These are phyloP conservation scores for Pythium dissotocum DNA, from an alignment of 352 stramenopile species.

Conservation along the genomic window DNA sequence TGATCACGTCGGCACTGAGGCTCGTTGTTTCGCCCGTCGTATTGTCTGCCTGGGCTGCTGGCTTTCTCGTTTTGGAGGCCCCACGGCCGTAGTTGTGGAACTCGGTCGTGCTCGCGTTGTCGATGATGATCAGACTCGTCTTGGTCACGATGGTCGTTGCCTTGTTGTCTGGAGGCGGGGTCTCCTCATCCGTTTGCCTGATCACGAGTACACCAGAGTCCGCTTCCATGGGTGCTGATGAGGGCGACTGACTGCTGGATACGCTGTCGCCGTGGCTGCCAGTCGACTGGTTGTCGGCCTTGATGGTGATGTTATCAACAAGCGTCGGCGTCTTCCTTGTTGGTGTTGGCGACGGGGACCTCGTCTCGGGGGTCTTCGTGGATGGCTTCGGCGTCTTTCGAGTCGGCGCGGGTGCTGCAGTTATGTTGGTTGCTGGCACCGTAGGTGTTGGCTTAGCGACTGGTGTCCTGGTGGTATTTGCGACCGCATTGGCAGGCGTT, in stretches of 20 bases:
- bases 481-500: neutral
- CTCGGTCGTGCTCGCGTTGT: neutral
- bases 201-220: no score
- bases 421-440: neutral
- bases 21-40: conserved; percentile 17
- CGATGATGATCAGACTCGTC: neutral
- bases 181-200: neutral
- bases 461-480: neutral
- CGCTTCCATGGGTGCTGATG: neutral
- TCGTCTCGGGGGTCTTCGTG: conserved; percentile 10
- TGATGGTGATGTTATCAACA: neutral
- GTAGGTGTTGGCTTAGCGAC: neutral
- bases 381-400: conserved; percentile 3
- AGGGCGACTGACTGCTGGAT: neutral
- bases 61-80: neutral
- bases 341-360: neutral
- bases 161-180: neutral
- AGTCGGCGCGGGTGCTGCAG: neutral
- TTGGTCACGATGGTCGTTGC: neutral
- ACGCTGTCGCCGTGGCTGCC: neutral
- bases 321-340: neutral
- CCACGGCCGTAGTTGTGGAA: neutral
- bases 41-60: neutral
- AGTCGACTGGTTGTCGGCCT: neutral
- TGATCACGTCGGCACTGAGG: conserved; percentile 28